Base-by-base conservation (phyloP, 768 basidiomycete genomes). In the Tulasnella sp. region DNA sequence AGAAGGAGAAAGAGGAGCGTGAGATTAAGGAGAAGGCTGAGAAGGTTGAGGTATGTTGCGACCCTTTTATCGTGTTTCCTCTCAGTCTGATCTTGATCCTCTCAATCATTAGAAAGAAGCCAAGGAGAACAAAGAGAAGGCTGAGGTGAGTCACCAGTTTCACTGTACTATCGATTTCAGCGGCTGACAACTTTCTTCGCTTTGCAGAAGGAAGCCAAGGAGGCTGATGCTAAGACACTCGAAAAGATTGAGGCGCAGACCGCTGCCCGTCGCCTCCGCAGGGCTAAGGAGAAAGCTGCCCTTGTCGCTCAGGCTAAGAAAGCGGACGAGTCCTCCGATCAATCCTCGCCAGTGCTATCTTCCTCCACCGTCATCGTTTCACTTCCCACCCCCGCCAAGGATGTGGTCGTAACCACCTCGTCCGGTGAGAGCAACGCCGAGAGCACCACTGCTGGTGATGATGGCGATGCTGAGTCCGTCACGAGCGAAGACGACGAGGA, bases 21-120 rank as follows among this genome's bases (percentile, higher is more conserved):
- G 87, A 88, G 67, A 84, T 85, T 24, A 84, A 84, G 68, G 87
- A 88, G 66, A 74, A 73, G 64, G 78, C 73, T 60, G 85, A 78
- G 73, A 82, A 82, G 69, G 83, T 82, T 75, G 82, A 62, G 34
- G 63, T 57, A 51, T n/a, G 51, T 25, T 29, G 10, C 30, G 53
- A 31, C 45, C 5, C 10, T n/a, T 7, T 19, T 7, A 38, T 59
- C 27, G 27, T 59, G 21, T 49, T 50, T 50, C 58, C 43, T 7
- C 11, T 30, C 4, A n/a, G 19, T 5, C 19, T 11, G 17, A 48
- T 22, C 10, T 17, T 12, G 7, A 49, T 29, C 25, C 48, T 29
- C 22, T 38, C 34, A 15, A 17, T 19, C 17, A 11, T 21, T 63
- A 74, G 73, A 80, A 75, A 63, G 79, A 80, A 67, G 75, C 79